Evolutionary conservation across 1,139 yeast genomes (phyloP).

Genomic region (Geotrichum fermentans): DNA sequence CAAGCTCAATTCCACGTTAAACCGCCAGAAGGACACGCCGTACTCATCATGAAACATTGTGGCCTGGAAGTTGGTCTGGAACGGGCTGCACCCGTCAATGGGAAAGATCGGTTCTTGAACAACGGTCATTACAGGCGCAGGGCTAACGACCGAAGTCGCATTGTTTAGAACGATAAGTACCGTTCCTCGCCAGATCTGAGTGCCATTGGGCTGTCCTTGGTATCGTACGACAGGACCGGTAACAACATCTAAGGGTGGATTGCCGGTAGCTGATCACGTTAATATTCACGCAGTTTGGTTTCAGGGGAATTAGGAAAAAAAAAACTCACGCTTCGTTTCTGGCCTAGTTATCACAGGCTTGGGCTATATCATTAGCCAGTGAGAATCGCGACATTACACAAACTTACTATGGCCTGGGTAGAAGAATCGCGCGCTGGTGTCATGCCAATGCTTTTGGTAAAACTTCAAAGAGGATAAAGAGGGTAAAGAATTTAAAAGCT

Average conservation of each 20-base stretch:
- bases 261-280: slow-evolving; percentile 24
- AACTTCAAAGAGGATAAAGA: no score
- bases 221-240: slow-evolving; percentile 79
- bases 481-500: no score
- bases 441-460: no score
- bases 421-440: no score
- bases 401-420: no score
- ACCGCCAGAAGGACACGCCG: slow-evolving; percentile 60
- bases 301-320: no score
- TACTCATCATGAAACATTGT: slow-evolving; percentile 42
- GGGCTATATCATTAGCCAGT: no score
- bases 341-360: not conserved
- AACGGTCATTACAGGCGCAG: slow-evolving; percentile 21
- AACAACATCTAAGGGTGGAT: slow-evolving; percentile 45
- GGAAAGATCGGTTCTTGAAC: not conserved
- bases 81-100: not conserved
- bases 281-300: no score
- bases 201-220: slow-evolving; percentile 54
- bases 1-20: slow-evolving; percentile 45
- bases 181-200: slow-evolving; percentile 57
- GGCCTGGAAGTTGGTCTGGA: not conserved
- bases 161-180: slow-evolving; percentile 57
- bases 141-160: slow-evolving; percentile 25
- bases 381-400: no score
- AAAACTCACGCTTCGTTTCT: slow-evolving; percentile 10